Evolutionary conservation across 345 rosid species (phyloP), one percentile per base, ranked within the genome.

Genomic region (Alliaria petiolata): DNA sequence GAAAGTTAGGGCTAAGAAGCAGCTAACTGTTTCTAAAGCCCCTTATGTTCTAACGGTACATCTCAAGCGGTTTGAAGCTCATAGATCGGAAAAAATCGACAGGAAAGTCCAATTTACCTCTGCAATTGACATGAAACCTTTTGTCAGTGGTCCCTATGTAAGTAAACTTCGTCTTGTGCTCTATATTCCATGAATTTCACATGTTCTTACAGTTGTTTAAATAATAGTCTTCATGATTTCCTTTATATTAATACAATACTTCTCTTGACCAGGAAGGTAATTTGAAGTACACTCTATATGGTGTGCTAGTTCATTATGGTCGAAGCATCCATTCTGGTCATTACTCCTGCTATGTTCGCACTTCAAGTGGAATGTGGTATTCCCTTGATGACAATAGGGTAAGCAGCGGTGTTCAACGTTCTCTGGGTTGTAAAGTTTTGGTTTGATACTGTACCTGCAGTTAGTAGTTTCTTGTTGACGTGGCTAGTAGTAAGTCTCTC

Each of bases 341-440:
- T 68, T 95, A 95, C 43, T 83, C 83, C 61, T 91, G 92, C 75
- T 95, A 84, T 84, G 89, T 95, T 72, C 95, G 98, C 43, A 91
- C 99, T 31, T 85, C 99, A 57, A 89, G 83, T 75, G 90, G 93
- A 76, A 83, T 87, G 84, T 95, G 99, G 99, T 78, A 91, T 78
- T 85, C 86, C 45, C 99, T 95, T 31, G 93, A 95, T 69, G 99
- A 95, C 80, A 92, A 91, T 65, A 77, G 80, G 93, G 98, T 93
- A 85, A 53, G 69, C 75, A 42, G 9, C 60, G n/a, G n/a, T n/a
- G n/a, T n/a, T n/a, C n/a, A n/a, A n/a, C n/a, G n/a, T n/a, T n/a
- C n/a, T n/a, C n/a, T n/a, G n/a, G n/a, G n/a, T n/a, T n/a, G n/a
- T n/a, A 34, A 63, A 74, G 4, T 62, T 59, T 49, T 71, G 20